Conservation (phyloP, 176 grass and related monocot genomes). For the Pontederia crassipes region DNA sequence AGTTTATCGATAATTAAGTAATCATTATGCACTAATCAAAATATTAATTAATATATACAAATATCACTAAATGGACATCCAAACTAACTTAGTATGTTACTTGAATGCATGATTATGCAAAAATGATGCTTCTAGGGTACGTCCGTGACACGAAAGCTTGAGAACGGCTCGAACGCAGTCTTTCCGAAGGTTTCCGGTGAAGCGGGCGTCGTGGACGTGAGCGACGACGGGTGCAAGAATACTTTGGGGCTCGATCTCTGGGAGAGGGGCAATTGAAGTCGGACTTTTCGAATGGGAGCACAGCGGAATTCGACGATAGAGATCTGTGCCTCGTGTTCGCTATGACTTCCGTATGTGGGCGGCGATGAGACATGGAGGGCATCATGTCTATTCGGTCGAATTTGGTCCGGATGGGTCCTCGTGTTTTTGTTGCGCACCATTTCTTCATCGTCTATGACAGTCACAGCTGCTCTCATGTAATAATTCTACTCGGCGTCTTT, state of each 20-base stretch:
- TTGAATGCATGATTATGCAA: too few species aligned
- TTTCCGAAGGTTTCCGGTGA: not conserved
- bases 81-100: too few species aligned
- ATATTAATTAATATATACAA: too few species aligned
- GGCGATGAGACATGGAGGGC: conserved; percentile 51
- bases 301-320: not conserved
- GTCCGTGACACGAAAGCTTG: not conserved
- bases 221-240: not conserved
- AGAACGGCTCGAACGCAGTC: not conserved
- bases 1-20: too few species aligned
- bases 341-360: conserved; percentile 49
- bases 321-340: conserved; percentile 21
- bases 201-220: not conserved
- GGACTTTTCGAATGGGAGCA: not conserved
- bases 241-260: too few species aligned
- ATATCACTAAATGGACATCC: too few species aligned
- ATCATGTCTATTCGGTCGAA: conserved; percentile 29
- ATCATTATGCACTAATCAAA: too few species aligned
- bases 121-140: too few species aligned
- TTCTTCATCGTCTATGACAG: conserved; percentile 90
- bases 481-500: not conserved
- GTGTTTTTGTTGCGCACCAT: conserved; percentile 18
- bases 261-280: too few species aligned
- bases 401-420: conserved; percentile 21
- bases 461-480: conserved; percentile 90